Evolutionary conservation across 1,139 yeast species (phyloP).

Genomic region (Spathaspora sp.): DNA sequence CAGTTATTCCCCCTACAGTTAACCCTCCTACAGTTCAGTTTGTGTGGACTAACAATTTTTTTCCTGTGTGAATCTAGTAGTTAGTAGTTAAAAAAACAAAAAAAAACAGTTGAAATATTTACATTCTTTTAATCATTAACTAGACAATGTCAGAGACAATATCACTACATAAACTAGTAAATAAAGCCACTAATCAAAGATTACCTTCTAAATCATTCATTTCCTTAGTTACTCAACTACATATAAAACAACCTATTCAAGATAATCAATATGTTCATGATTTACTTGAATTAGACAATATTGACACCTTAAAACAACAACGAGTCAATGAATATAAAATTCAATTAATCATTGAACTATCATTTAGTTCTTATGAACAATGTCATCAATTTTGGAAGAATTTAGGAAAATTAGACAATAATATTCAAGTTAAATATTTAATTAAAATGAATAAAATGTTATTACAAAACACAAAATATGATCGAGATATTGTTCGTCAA

Average conservation of each 20-base stretch:
- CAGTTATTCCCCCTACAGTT: too few species aligned
- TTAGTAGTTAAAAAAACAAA: too few species aligned
- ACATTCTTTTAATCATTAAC: too few species aligned
- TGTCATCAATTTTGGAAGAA: slow-evolving; percentile 10
- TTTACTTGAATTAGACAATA: slow-evolving; percentile 6
- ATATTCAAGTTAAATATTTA: slow-evolving; percentile 7
- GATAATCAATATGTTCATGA: slow-evolving; percentile 9
- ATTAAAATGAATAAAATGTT: slow-evolving; percentile 7
- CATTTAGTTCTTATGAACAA: slow-evolving; percentile 8
- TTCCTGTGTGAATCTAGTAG: too few species aligned
- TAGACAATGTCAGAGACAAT: slow-evolving; percentile 3
- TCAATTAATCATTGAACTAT: slow-evolving; percentile 8
- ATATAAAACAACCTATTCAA: slow-evolving; percentile 3
- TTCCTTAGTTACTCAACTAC: slow-evolving; percentile 10
- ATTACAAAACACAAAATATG: slow-evolving; percentile 6
- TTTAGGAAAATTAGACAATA: slow-evolving; percentile 5
- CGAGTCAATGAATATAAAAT: slow-evolving; percentile 7
- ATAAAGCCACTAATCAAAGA: slow-evolving; percentile 9
- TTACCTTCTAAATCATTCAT: slow-evolving; percentile 9
- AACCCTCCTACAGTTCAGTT: too few species aligned
- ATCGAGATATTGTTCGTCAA: slow-evolving; percentile 7
- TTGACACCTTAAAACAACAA: slow-evolving; percentile 5
- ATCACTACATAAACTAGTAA: slow-evolving; percentile 8
- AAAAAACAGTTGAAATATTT: too few species aligned
- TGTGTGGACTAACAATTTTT: too few species aligned